These are phyloP conservation scores for Intubia oerlemansii DNA, from an alignment of 2,329 filamentous ascomycete species.

Conservation along the genomic window DNA sequence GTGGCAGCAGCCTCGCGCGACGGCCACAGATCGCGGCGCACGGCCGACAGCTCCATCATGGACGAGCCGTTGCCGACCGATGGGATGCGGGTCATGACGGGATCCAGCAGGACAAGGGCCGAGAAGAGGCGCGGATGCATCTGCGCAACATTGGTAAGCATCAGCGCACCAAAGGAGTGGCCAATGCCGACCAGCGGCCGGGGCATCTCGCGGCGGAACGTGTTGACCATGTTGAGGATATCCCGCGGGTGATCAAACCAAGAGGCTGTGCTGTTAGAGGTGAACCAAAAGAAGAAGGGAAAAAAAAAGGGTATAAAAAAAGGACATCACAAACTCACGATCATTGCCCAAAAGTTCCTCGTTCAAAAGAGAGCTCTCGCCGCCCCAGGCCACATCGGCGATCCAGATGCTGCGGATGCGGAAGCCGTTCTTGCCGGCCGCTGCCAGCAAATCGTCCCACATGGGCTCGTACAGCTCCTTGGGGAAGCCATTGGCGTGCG, in stretches of 20 bases:
- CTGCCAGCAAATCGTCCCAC: slow-evolving; percentile 59
- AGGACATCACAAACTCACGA: slow-evolving; percentile 34
- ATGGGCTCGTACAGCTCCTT: slow-evolving; percentile 92
- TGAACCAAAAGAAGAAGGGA: slow-evolving; percentile 1
- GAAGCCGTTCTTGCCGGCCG: slow-evolving; percentile 36
- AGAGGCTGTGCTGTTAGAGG: slow-evolving; percentile 29
- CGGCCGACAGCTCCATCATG: slow-evolving; percentile 38
- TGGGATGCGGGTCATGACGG: slow-evolving; percentile 47
- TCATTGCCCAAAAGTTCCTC: slow-evolving; percentile 62
- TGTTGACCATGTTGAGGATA: slow-evolving; percentile 66
- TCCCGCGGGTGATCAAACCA: slow-evolving; percentile 80
- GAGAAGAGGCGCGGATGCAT: slow-evolving; percentile 66
- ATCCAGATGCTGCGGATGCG: slow-evolving; percentile 73
- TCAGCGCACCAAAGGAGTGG: slow-evolving; percentile 70
- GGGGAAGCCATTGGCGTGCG: slow-evolving; percentile 81
- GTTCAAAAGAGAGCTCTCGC: slow-evolving; percentile 58
- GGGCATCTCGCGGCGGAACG: slow-evolving; percentile 58
- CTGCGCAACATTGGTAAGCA: slow-evolving; percentile 49
- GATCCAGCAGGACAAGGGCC: slow-evolving; percentile 61
- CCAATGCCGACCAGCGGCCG: slow-evolving; percentile 68
- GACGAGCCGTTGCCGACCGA: slow-evolving; percentile 18
- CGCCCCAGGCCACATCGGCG: slow-evolving; percentile 72
- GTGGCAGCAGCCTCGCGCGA: slow-evolving; percentile 46
- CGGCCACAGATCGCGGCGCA: slow-evolving; percentile 65
- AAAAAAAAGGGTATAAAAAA: too few species aligned